Percentiles rank a stretch among this genome's conserved stretches.
These are phyloP conservation scores for Pisolithus thermaeus DNA, from an alignment of 1,284 basidiomycete genomes.

Conservation along the genomic window DNA sequence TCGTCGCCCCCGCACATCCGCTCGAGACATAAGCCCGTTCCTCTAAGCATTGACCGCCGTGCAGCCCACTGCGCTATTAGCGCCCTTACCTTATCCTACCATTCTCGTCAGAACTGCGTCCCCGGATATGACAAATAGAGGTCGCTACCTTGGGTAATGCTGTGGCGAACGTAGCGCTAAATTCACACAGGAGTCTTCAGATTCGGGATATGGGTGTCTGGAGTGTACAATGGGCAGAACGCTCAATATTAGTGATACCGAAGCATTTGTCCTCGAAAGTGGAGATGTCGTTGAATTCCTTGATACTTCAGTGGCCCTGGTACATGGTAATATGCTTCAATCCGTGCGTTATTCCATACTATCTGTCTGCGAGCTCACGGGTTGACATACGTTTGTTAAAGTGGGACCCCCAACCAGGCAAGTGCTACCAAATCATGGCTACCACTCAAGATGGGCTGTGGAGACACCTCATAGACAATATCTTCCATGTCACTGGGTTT, in stretches of 20 bases:
- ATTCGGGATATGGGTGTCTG: slow-evolving; percentile 9
- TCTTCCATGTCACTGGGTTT: background rate
- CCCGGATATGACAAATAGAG: no score
- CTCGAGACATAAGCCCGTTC: no score
- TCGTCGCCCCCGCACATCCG: no score
- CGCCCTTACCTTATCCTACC: no score
- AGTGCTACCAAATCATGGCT: background rate
- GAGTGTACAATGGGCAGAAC: slow-evolving; percentile 2
- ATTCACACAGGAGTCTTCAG: no score
- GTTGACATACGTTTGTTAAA: background rate
- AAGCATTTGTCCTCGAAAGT: slow-evolving; percentile 2
- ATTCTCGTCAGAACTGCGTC: no score
- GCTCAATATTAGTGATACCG: background rate
- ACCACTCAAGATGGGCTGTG: background rate
- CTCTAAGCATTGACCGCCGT: no score
- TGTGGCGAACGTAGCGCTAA: no score
- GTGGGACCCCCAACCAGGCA: slow-evolving; percentile 14
- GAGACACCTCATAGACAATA: background rate
- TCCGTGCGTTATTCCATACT: slow-evolving; percentile 5
- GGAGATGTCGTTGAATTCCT: slow-evolving; percentile 14
- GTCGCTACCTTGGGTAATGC: no score
- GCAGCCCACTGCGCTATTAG: no score
- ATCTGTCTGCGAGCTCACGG: no score
- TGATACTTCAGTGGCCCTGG: slow-evolving; percentile 8
- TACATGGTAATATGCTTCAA: slow-evolving; percentile 11